A percentile compares a stretch with the other conserved stretches of the same genome.
phyloP scores from a whole-genome alignment of 306 rosid species.

The Vigna radiata region DNA sequence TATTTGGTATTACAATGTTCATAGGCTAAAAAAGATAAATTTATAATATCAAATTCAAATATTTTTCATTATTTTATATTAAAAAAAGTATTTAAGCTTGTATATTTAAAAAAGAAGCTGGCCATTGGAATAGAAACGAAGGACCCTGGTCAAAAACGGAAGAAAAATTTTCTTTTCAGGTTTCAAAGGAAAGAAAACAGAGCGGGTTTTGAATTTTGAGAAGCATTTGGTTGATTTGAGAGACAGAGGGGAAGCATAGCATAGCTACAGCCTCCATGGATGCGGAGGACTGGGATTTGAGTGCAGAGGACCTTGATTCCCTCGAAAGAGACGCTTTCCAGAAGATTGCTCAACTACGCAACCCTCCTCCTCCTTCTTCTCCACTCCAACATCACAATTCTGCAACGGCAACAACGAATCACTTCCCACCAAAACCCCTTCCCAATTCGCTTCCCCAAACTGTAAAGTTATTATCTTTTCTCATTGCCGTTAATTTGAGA shows the following conservation, averaged over 20 bases:
- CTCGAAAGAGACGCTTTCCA: constrained; percentile 85
- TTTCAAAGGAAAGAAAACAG: background rate
- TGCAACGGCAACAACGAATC: constrained; percentile 6
- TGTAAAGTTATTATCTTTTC: constrained; percentile 44
- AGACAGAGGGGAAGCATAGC: background rate
- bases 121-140: background rate
- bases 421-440: constrained; percentile 40
- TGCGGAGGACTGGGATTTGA: constrained; percentile 72
- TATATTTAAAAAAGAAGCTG: background rate
- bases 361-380: constrained; percentile 11
- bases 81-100: too few relatives aligned
- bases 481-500: background rate
- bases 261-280: constrained; percentile 44
- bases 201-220: background rate
- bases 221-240: background rate
- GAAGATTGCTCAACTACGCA: constrained; percentile 73
- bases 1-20: too few relatives aligned
- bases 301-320: constrained; percentile 79
- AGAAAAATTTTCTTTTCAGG: background rate
- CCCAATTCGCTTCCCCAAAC: constrained; percentile 45
- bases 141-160: background rate
- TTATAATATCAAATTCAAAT: too few relatives aligned
- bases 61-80: too few relatives aligned
- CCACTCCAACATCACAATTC: constrained; percentile 35
- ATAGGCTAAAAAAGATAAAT: too few relatives aligned